A percentile compares a stretch with the other conserved stretches of the same genome.
phyloP scores from a whole-genome alignment of 2,329 filamentous ascomycete species.

The Furcasterigmium furcatum region DNA sequence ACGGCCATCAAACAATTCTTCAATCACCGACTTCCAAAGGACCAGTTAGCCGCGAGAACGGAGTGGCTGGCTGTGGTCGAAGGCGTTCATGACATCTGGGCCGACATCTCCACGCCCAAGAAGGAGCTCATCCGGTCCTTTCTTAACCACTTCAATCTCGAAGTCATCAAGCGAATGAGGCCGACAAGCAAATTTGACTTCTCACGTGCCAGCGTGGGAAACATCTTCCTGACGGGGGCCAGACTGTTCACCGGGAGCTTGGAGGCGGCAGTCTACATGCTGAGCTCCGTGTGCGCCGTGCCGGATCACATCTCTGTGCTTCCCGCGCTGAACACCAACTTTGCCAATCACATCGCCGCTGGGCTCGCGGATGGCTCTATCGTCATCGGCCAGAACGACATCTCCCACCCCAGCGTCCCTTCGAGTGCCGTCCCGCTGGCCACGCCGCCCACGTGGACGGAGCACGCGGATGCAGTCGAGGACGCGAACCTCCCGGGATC shows the following conservation, averaged over 20 bases:
- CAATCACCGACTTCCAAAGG: slow-evolving; percentile 75
- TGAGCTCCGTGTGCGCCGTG: slow-evolving; percentile 84
- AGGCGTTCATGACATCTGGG: slow-evolving; percentile 75
- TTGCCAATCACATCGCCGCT: slow-evolving; percentile 90
- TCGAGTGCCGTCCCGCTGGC: slow-evolving; percentile 36
- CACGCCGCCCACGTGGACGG: slow-evolving; percentile 11
- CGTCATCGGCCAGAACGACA: slow-evolving; percentile 90
- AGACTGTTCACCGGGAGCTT: slow-evolving; percentile 90
- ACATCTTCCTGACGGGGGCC: slow-evolving; percentile 79
- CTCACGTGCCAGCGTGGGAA: slow-evolving; percentile 71
- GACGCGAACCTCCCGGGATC: slow-evolving; percentile 81
- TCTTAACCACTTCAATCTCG: slow-evolving; percentile 72
- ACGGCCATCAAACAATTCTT: slow-evolving; percentile 78
- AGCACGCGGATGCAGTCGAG: slow-evolving; percentile 64
- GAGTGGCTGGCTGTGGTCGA: slow-evolving; percentile 93
- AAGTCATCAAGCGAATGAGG: slow-evolving; percentile 73
- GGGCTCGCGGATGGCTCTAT: slow-evolving; percentile 71
- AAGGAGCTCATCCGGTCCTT: slow-evolving; percentile 75
- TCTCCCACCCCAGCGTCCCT: slow-evolving; percentile 75
- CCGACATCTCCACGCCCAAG: slow-evolving; percentile 65
- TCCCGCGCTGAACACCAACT: slow-evolving; percentile 87
- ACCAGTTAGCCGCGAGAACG: slow-evolving; percentile 53
- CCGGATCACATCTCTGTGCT: slow-evolving; percentile 74
- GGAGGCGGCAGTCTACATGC: slow-evolving; percentile 86
- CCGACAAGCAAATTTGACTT: slow-evolving; percentile 76